These are phyloP conservation scores for Scytalidium sp. DNA, from an alignment of 2,329 filamentous ascomycete genomes.

Conservation along the genomic window DNA sequence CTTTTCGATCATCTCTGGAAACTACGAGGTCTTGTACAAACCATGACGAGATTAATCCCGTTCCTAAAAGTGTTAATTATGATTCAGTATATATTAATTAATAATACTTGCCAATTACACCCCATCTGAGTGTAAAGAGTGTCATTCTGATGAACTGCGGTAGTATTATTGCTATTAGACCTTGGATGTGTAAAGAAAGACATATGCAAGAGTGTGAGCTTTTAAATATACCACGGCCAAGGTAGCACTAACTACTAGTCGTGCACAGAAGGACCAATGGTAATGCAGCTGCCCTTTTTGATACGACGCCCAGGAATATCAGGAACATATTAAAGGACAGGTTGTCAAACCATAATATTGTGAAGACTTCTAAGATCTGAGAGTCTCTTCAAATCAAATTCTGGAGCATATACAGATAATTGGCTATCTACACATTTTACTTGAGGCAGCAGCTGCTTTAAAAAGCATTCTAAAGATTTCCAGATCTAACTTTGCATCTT, in stretches of 20 bases:
- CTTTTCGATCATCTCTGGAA: slow-evolving; percentile 31
- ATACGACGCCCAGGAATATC: too few species aligned
- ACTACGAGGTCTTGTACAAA: slow-evolving; percentile 40
- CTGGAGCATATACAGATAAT: neutral
- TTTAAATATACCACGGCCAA: too few species aligned
- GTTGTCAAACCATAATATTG: too few species aligned
- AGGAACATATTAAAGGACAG: too few species aligned
- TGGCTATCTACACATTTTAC: neutral
- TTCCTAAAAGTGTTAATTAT: slow-evolving; percentile 23
- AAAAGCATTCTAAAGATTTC: slow-evolving; percentile 15
- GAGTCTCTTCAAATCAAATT: neutral
- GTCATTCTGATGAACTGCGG: neutral
- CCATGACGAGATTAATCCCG: slow-evolving; percentile 43
- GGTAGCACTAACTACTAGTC: too few species aligned
- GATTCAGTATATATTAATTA: neutral
- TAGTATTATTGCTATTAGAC: neutral
- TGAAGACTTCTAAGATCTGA: too few species aligned
- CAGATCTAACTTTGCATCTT: slow-evolving; percentile 24
- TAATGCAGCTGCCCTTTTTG: too few species aligned
- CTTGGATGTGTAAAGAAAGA: neutral
- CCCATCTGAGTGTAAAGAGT: neutral
- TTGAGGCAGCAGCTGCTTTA: neutral
- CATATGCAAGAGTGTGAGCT: too few species aligned
- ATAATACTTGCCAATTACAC: neutral
- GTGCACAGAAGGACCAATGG: too few species aligned